Conservation (phyloP, 257 asterid genomes). For the Penstemon barbatus region DNA sequence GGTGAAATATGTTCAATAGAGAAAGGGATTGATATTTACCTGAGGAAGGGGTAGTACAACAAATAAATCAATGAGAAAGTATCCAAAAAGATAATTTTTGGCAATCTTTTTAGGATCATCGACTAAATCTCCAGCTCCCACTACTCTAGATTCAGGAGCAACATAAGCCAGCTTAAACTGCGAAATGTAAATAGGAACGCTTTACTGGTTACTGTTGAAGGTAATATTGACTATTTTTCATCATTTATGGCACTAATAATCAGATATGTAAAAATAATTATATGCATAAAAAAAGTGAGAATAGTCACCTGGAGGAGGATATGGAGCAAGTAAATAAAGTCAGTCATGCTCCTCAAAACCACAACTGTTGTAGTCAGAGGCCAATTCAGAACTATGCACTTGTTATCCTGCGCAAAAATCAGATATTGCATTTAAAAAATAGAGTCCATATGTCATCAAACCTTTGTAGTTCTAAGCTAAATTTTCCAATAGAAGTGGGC, state of each 20-base stretch:
- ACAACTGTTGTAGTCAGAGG: conserved; percentile 51
- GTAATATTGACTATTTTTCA: too few relatives aligned
- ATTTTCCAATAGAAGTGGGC: not conserved
- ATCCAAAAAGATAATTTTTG: conserved; percentile 55
- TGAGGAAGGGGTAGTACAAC: conserved; percentile 80
- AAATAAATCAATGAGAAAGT: conserved; percentile 57
- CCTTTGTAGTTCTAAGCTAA: not conserved
- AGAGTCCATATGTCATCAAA: not conserved
- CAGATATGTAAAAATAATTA: too few relatives aligned
- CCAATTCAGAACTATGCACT: conserved; percentile 51
- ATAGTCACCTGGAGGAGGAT: conserved; percentile 59
- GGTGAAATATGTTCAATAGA: not conserved
- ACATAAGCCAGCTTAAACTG: conserved; percentile 89
- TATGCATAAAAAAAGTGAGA: not conserved
- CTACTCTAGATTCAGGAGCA: conserved; percentile 74
- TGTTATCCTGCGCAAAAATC: conserved; percentile 37
- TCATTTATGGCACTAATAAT: too few relatives aligned
- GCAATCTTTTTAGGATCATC: conserved; percentile 71
- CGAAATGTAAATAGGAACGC: conserved; percentile 31
- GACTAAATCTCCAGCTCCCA: conserved; percentile 67
- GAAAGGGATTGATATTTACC: conserved; percentile 35
- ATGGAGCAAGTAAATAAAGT: conserved; percentile 53
- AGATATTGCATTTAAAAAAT: conserved; percentile 1
- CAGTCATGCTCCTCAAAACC: conserved; percentile 55
- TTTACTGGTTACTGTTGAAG: too few relatives aligned